Percentiles rank a stretch among this genome's conserved stretches.
Evolutionary conservation across 805 yeast species (phyloP).

Genomic region (Kodamaea kaohsiungensis): DNA sequence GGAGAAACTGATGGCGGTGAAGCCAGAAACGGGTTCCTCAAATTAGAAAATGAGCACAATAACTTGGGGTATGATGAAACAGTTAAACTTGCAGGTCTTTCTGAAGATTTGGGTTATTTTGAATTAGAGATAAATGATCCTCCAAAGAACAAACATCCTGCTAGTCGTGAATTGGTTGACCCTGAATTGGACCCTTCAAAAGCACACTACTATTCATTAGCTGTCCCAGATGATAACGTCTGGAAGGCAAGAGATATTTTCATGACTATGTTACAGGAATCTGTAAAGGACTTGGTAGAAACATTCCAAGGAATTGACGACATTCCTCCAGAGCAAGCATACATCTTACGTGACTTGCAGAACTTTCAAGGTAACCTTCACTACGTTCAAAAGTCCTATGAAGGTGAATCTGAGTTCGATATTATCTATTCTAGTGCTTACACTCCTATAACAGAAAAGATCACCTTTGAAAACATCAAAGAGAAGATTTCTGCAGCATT

Average conservation of each 20-base stretch:
- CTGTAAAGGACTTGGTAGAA: constrained; percentile 49
- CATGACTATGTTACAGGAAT: constrained; percentile 67
- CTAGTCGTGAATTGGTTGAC: constrained; percentile 23
- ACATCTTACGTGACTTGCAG: constrained; percentile 58
- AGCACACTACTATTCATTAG: constrained; percentile 67
- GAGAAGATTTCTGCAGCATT: constrained; percentile 32
- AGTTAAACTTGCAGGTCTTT: constrained; percentile 42
- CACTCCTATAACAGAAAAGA: constrained; percentile 37
- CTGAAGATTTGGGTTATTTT: constrained; percentile 70
- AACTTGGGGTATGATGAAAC: constrained; percentile 37
- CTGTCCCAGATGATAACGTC: constrained; percentile 66
- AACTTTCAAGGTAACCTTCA: constrained; percentile 75
- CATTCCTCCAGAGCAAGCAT: constrained; percentile 50
- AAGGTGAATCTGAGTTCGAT: constrained; percentile 76
- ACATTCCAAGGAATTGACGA: constrained; percentile 20
- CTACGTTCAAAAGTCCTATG: constrained; percentile 71
- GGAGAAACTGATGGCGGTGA: constrained; percentile 36
- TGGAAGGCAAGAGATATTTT: constrained; percentile 84
- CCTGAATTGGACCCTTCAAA: constrained; percentile 56
- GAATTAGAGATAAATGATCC: constrained; percentile 58
- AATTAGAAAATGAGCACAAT: constrained; percentile 24
- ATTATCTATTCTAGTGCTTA: constrained; percentile 55
- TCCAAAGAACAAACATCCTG: constrained; percentile 45
- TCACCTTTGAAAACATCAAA: constrained; percentile 39
- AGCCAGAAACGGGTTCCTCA: constrained; percentile 24